Percentiles rank a stretch among this genome's conserved stretches.
Conservation (phyloP, 306 rosid species). For the Delonix regia region DNA sequence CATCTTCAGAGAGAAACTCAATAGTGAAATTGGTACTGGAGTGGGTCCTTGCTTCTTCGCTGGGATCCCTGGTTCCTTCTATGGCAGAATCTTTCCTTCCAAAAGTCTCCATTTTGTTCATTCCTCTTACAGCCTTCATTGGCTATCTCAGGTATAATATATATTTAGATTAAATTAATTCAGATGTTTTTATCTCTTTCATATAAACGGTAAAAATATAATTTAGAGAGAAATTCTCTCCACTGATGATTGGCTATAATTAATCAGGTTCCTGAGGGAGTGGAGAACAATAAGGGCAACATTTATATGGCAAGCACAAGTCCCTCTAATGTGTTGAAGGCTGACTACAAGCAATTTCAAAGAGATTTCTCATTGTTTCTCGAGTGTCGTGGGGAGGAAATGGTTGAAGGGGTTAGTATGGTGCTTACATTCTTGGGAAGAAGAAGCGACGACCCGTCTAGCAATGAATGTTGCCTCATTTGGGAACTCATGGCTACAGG, state of each 20-base stretch:
- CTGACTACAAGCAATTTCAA: slow-evolving; percentile 49
- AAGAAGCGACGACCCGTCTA: slow-evolving; percentile 47
- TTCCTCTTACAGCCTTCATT: slow-evolving; percentile 49
- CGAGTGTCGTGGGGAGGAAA: slow-evolving; percentile 54
- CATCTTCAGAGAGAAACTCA: slow-evolving; percentile 31
- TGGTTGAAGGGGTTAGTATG: slow-evolving; percentile 59
- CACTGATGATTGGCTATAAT: neutral
- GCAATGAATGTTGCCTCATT: too few species aligned
- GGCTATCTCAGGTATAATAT: slow-evolving; percentile 54
- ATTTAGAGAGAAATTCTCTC: too few species aligned
- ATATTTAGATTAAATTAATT: too few species aligned
- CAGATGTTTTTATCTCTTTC: too few species aligned
- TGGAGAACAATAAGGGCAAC: slow-evolving; percentile 60
- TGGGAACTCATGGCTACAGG: slow-evolving; percentile 62
- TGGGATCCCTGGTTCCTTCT: slow-evolving; percentile 60
- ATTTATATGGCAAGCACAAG: too few species aligned
- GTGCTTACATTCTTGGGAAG: slow-evolving; percentile 61
- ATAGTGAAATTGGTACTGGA: neutral
- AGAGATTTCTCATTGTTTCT: slow-evolving; percentile 48
- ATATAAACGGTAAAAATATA: neutral
- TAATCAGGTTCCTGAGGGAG: slow-evolving; percentile 55
- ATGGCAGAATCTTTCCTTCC: slow-evolving; percentile 50
- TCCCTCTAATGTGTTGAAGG: slow-evolving; percentile 46
- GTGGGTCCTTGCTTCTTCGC: slow-evolving; percentile 42
- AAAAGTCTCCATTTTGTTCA: slow-evolving; percentile 45